Conservation (phyloP, 495 filamentous ascomycete species). For the Hypoxylon perforatum region DNA sequence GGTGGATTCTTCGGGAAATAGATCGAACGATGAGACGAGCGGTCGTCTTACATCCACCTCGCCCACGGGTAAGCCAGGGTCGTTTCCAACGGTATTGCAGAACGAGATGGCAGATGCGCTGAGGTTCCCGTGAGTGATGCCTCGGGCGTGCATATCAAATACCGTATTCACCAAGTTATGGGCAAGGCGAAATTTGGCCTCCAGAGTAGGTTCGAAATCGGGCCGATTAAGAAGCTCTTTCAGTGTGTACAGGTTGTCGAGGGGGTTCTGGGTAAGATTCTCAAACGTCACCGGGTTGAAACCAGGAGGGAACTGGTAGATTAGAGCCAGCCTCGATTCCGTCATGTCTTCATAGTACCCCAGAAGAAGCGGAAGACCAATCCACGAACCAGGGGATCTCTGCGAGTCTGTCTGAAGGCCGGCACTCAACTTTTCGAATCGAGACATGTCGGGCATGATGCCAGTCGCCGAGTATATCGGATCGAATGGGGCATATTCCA, state of each 20-base stretch:
- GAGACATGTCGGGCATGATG: slow-evolving; percentile 69
- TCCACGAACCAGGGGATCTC: slow-evolving; percentile 70
- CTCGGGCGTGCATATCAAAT: slow-evolving; percentile 78
- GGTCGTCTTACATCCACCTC: slow-evolving; percentile 77
- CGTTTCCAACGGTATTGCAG: slow-evolving; percentile 64
- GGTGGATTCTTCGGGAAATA: slow-evolving; percentile 75
- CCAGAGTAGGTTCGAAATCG: slow-evolving; percentile 67
- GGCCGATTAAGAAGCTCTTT: slow-evolving; percentile 62
- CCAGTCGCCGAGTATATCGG: slow-evolving; percentile 70
- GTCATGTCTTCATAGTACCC: slow-evolving; percentile 88
- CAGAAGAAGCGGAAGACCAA: slow-evolving; percentile 67
- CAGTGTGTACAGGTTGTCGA: slow-evolving; percentile 62
- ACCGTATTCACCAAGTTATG: slow-evolving; percentile 81
- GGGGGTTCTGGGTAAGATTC: slow-evolving; percentile 57
- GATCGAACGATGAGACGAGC: slow-evolving; percentile 81
- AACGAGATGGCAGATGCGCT: slow-evolving; percentile 84
- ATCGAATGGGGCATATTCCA: slow-evolving; percentile 76
- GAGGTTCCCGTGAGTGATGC: slow-evolving; percentile 82
- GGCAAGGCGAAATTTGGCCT: slow-evolving; percentile 86
- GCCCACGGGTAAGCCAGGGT: slow-evolving; percentile 52
- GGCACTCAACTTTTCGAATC: slow-evolving; percentile 71
- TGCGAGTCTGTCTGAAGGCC: slow-evolving; percentile 66
- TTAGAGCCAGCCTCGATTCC: slow-evolving; percentile 79
- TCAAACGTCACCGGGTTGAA: slow-evolving; percentile 70
- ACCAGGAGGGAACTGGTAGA: slow-evolving; percentile 82